Percentiles rank a stretch among this genome's conserved stretches.
These are phyloP conservation scores for Musa acuminata DNA, from an alignment of 176 grass and related monocot species.

Conservation along the genomic window DNA sequence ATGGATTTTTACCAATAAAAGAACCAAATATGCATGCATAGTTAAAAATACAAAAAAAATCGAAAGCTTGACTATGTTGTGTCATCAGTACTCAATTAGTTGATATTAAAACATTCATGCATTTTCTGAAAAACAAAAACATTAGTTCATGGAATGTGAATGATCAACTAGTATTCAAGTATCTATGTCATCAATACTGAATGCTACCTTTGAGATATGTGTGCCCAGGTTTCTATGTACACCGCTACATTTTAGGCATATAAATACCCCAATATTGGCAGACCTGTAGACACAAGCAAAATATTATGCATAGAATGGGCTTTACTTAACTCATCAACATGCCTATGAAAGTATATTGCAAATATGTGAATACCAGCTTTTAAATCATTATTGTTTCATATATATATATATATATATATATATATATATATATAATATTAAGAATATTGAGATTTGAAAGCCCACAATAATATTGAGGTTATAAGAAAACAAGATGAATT, in stretches of 20 bases:
- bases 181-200: no score
- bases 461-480: no score
- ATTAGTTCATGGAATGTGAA: no score
- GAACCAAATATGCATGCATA: neutral
- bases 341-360: neutral
- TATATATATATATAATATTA: neutral
- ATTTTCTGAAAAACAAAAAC: no score
- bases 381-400: neutral
- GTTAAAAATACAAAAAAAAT: neutral
- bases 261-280: conserved; percentile 15
- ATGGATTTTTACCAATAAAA: neutral
- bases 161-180: no score
- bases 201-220: conserved; percentile 20
- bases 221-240: conserved; percentile 20
- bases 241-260: conserved; percentile 18
- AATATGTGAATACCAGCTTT: neutral
- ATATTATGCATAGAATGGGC: neutral
- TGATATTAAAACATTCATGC: no score
- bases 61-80: no score
- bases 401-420: no score
- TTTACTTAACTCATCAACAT: neutral
- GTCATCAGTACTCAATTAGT: no score
- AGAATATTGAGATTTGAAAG: neutral
- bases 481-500: neutral
- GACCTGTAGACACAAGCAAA: conserved; percentile 10